Base-by-base conservation (phyloP, 2,329 filamentous ascomycete species). In the Exophiala dermatitidis region DNA sequence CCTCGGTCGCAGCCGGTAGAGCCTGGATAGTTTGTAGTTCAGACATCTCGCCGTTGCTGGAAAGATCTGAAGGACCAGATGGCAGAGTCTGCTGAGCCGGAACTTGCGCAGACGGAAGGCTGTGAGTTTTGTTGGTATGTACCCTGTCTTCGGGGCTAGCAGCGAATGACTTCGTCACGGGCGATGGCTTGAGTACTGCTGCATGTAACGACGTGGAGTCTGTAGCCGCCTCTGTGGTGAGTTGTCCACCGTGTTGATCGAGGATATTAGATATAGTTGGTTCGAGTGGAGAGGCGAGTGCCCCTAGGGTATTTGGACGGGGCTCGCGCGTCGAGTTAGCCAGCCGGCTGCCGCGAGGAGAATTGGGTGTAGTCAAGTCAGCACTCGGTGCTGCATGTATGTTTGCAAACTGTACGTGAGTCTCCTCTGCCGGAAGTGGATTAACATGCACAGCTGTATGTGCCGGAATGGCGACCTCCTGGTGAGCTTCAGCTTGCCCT, bases 61-160 rank as follows among this genome's bases (percentile, higher is more conserved):
- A 59, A 19, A 59, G 12, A 46, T 59, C 42, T 4, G 52, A 58
- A n/a, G 38, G 42, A 3, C 31, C 41, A 36, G 50, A 55, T 6
- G 36, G 42, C 12, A 53, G 26, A 3, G 48, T 32, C 7, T 41
- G 38, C 9, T 33, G 40, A 33, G 37, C 7, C 30, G 34, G n/a
- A 48, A 56, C 10, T 47, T 52, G 50, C 46, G 56, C 56, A 37
- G 54, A 54, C 26, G 50, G 56, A 4, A 52, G 46, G 8, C 49
- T 40, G 33, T 49, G 10, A 34, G 41, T 31, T 12, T 12, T 6
- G 41, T 31, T 5, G 54, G 28, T 30, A 49, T 31, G 5, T 4
- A n/a, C 6, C 38, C 44, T 8, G 10, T 4, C 2, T 31, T 44
- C 2, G 19, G 19, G 19, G 19, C 19, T 19, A 1, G 28, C 12